Conservation (phyloP, 768 basidiomycete genomes). For the Tricholoma saponaceum region DNA sequence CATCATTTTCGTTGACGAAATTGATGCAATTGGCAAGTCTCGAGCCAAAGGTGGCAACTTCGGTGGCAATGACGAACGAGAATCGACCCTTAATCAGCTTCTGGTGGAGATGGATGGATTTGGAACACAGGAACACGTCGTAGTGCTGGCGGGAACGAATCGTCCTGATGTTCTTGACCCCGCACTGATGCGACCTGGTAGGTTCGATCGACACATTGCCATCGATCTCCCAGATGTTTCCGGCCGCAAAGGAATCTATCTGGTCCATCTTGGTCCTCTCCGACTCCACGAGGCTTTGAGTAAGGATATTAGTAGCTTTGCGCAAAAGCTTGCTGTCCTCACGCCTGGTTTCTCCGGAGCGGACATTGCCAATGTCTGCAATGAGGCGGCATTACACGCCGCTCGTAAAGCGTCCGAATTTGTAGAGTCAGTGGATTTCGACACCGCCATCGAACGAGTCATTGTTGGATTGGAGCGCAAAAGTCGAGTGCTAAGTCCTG, state of each 20-base stretch:
- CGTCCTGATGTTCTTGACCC: slow-evolving; percentile 93
- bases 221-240: slow-evolving; percentile 95
- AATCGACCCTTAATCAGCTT: slow-evolving; percentile 95
- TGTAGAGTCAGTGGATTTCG: slow-evolving; percentile 85
- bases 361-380: slow-evolving; percentile 98
- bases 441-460: slow-evolving; percentile 96
- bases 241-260: slow-evolving; percentile 90
- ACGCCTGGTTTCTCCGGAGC: slow-evolving; percentile 99
- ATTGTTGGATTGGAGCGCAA: slow-evolving; percentile 97
- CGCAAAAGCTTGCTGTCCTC: slow-evolving; percentile 92
- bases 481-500: slow-evolving; percentile 85
- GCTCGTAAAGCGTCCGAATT: slow-evolving; percentile 79
- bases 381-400: slow-evolving; percentile 94
- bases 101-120: slow-evolving; percentile 99
- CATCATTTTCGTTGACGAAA: slow-evolving; percentile 99
- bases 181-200: slow-evolving; percentile 94
- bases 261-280: slow-evolving; percentile 86
- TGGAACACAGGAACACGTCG: slow-evolving; percentile 94
- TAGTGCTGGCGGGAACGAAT: slow-evolving; percentile 96
- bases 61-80: slow-evolving; percentile 93
- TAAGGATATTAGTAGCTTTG: slow-evolving; percentile 51
- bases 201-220: slow-evolving; percentile 94
- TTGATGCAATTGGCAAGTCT: slow-evolving; percentile 97
- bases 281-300: slow-evolving; percentile 56
- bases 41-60: slow-evolving; percentile 74